Conservation (phyloP, 2,329 filamentous ascomycete genomes). For the Fusarium marasasianum region DNA sequence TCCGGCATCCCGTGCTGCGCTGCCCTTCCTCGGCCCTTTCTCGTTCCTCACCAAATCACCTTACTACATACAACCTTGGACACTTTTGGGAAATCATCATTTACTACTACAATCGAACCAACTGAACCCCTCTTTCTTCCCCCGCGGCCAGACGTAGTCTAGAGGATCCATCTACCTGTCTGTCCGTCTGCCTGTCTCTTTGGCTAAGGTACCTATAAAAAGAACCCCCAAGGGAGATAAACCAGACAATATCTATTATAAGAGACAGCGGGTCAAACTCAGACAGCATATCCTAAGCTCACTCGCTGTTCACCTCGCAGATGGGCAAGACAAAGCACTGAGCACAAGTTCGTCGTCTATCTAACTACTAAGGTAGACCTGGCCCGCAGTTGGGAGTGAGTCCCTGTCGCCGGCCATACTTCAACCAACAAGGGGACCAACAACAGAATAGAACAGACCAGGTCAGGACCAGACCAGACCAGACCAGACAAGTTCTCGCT, state of each 20-base stretch:
- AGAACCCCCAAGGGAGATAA: conserved; percentile 4
- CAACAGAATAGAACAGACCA: not conserved
- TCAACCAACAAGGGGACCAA: not conserved
- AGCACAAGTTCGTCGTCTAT: conserved; percentile 30
- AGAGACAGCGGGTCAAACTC: conserved; percentile 20
- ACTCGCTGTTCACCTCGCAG: not conserved
- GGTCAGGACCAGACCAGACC: not conserved
- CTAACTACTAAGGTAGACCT: not conserved
- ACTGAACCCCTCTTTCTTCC: not conserved
- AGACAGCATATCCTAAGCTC: conserved; percentile 1
- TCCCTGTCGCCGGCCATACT: conserved; percentile 18
- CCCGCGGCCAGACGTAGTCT: not conserved
- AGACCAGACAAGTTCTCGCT: conserved; percentile 21
- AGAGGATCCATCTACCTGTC: not conserved
- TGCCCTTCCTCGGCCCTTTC: conserved; percentile 38
- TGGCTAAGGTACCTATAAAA: not conserved
- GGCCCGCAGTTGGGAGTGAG: not conserved
- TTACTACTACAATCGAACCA: not conserved
- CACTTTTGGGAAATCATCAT: conserved; percentile 3
- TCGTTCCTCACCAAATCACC: conserved; percentile 24
- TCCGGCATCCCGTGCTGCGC: conserved; percentile 27
- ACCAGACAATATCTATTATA: not conserved
- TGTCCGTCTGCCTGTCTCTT: not conserved
- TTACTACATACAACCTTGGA: conserved; percentile 25
- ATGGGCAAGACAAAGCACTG: conserved; percentile 32